Percentiles rank a stretch among this genome's conserved stretches.
Evolutionary conservation across 257 asterid genomes (phyloP).

Genomic region (Coffea canephora): DNA sequence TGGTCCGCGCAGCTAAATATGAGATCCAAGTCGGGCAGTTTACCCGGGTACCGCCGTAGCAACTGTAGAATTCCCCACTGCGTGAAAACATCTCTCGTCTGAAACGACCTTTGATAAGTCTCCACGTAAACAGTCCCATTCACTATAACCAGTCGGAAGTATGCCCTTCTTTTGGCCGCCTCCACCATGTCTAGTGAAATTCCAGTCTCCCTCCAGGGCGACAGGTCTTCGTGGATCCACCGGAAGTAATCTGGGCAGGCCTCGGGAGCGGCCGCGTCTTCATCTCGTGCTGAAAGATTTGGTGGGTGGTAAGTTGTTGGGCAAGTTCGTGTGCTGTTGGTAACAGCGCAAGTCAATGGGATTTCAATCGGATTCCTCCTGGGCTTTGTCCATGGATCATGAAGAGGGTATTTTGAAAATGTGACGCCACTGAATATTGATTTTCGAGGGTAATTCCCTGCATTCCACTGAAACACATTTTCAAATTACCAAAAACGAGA

Average conservation of each 20-base stretch:
- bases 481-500: no score
- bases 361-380: conserved; percentile 3
- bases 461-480: conserved; percentile 26
- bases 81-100: conserved; percentile 24
- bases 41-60: conserved; percentile 35
- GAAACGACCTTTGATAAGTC: conserved; percentile 11
- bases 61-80: conserved; percentile 37
- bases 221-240: conserved; percentile 32
- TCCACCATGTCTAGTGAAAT: conserved; percentile 29
- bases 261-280: background rate
- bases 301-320: conserved; percentile 34
- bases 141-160: conserved; percentile 30
- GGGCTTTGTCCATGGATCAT: conserved; percentile 3
- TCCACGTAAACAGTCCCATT: conserved; percentile 30
- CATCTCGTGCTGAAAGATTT: conserved; percentile 1
- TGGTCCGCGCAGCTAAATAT: conserved; percentile 24
- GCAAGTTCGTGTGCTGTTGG: conserved; percentile 23
- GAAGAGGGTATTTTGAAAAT: background rate
- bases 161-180: conserved; percentile 18
- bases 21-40: conserved; percentile 34
- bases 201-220: conserved; percentile 37
- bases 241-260: conserved; percentile 35
- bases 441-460: conserved; percentile 28
- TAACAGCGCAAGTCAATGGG: conserved; percentile 25
- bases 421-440: conserved; percentile 22